These are phyloP conservation scores for Tulasnella sp. DNA, from an alignment of 768 basidiomycete genomes.

Conservation along the genomic window DNA sequence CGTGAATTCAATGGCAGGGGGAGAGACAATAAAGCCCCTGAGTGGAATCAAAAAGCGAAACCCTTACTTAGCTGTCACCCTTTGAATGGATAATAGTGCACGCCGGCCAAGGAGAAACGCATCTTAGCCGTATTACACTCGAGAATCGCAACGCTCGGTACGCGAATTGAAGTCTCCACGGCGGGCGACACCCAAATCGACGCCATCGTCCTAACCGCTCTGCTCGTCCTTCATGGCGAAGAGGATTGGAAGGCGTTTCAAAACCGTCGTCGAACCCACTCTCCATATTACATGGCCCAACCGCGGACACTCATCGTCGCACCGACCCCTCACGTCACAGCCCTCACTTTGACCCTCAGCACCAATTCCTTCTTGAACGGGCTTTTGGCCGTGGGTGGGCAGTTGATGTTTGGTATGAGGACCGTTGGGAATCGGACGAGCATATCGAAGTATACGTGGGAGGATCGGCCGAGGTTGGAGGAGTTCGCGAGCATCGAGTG, in stretches of 20 bases:
- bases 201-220: slow-evolving; percentile 15
- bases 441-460: slow-evolving; percentile 14
- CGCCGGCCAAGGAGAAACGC: neutral
- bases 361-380: slow-evolving; percentile 11
- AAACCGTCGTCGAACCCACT: neutral
- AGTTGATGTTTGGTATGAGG: slow-evolving; percentile 11
- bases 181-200: slow-evolving; percentile 3
- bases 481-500: slow-evolving; percentile 15
- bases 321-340: slow-evolving; percentile 3
- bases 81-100: neutral
- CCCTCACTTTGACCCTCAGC: slow-evolving; percentile 9
- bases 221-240: slow-evolving; percentile 14
- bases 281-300: slow-evolving; percentile 9
- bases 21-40: no score
- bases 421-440: slow-evolving; percentile 9
- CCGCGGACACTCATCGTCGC: slow-evolving; percentile 1
- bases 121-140: slow-evolving; percentile 13
- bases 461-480: slow-evolving; percentile 2
- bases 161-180: slow-evolving; percentile 11
- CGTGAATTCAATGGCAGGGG: neutral
- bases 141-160: slow-evolving; percentile 9
- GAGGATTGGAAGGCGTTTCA: slow-evolving; percentile 11
- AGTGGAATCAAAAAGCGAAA: no score
- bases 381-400: slow-evolving; percentile 10
- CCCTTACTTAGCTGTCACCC: no score